phyloP scores from a whole-genome alignment of 139 green algal genomes.

The Chlamydomonas asymmetrica region DNA sequence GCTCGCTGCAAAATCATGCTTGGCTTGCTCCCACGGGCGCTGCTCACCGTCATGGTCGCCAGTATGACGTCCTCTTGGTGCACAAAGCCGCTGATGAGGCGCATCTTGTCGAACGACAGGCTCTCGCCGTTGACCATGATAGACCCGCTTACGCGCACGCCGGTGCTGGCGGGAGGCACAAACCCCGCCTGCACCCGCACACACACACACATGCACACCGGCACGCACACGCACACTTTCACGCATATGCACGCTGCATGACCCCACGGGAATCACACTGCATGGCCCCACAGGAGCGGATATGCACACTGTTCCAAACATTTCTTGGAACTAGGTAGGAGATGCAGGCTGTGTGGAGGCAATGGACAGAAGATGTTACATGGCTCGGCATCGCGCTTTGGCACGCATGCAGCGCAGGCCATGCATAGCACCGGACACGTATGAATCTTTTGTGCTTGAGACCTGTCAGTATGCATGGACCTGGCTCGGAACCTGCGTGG shows the following conservation, averaged over 20 bases:
- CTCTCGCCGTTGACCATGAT: conserved; percentile 19
- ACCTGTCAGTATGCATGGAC: background rate
- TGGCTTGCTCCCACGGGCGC: too few species aligned
- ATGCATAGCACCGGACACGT: too few species aligned
- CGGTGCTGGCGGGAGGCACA: background rate
- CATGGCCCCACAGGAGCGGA: background rate
- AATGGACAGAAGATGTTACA: background rate
- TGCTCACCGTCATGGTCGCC: conserved; percentile 39
- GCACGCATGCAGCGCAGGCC: too few species aligned
- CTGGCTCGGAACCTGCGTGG: background rate
- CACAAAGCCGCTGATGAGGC: conserved; percentile 22
- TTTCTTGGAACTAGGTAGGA: background rate
- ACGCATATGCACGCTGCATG: background rate
- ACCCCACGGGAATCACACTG: background rate
- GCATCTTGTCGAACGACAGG: background rate
- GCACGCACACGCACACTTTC: background rate
- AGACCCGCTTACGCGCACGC: background rate
- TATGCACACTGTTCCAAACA: background rate
- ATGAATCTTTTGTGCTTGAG: background rate
- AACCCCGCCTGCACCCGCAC: conserved; percentile 7
- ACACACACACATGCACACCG: background rate
- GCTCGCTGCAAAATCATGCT: too few species aligned
- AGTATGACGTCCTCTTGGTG: conserved; percentile 36
- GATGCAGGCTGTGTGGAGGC: background rate
- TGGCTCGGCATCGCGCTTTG: too few species aligned